These are phyloP conservation scores for Juglanconis oblonga DNA, from an alignment of 2,329 filamentous ascomycete species.

Conservation along the genomic window DNA sequence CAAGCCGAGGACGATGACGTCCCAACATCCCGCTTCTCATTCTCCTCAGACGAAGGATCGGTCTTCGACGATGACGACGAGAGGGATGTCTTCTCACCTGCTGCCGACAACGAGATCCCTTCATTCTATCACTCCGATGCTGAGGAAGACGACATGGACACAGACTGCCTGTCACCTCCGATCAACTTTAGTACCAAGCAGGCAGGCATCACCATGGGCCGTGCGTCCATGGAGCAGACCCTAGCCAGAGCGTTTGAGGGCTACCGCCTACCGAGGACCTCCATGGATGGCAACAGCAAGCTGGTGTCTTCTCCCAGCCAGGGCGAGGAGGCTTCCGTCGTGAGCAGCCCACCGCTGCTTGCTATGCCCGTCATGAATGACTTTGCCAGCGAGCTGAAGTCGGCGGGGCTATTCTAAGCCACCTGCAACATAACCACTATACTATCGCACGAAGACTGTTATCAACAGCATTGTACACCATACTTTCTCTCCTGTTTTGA, in stretches of 20 bases:
- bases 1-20: conserved; percentile 27
- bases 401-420: conserved; percentile 1
- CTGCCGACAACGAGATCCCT: conserved; percentile 37
- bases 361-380: conserved; percentile 37
- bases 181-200: conserved; percentile 32
- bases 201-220: conserved; percentile 15
- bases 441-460: not conserved
- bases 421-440: not conserved
- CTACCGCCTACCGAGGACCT: conserved; percentile 47
- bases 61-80: conserved; percentile 26
- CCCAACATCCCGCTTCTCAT: conserved; percentile 26
- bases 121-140: conserved; percentile 44
- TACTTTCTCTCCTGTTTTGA: no score
- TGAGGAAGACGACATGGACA: conserved; percentile 39
- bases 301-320: conserved; percentile 5
- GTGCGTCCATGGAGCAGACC: conserved; percentile 23
- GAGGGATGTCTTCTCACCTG: conserved; percentile 29
- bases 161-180: conserved; percentile 30
- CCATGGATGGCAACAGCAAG: conserved; percentile 24
- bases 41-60: conserved; percentile 28
- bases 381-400: conserved; percentile 29
- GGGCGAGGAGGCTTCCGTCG: conserved; percentile 11
- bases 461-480: not conserved
- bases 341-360: conserved; percentile 25
- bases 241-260: conserved; percentile 30